A percentile compares a stretch with the other conserved stretches of the same genome.
Evolutionary conservation across 75 land plant species (phyloP).

Genomic region (Azolla pinnata): DNA sequence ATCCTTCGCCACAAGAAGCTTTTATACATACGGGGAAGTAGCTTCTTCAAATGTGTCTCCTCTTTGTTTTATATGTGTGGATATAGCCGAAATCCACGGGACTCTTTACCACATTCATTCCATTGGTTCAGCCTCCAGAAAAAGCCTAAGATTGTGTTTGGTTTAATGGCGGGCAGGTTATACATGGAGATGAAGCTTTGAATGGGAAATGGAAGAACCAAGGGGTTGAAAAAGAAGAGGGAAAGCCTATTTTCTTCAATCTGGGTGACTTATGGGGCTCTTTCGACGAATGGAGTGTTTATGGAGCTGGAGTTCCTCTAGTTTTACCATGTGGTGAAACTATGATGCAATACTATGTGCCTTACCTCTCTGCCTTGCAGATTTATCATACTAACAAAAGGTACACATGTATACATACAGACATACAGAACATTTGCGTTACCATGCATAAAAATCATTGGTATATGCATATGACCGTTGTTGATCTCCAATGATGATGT

Average conservation of each 20-base stretch:
- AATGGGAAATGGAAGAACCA: no score
- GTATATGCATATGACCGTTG: no score
- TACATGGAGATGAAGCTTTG: no score
- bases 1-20: no score
- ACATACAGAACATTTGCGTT: no score
- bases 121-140: background rate
- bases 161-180: background rate
- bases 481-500: no score
- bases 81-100: background rate
- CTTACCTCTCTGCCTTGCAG: conserved; percentile 41
- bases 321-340: conserved; percentile 25
- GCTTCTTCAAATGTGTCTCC: background rate
- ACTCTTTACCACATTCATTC: background rate
- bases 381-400: no score
- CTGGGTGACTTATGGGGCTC: conserved; percentile 68
- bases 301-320: conserved; percentile 41
- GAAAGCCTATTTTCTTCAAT: conserved; percentile 41
- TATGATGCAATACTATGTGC: conserved; percentile 41
- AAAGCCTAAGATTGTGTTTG: background rate
- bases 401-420: no score
- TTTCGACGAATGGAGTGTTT: conserved; percentile 76
- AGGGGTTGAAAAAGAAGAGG: no score
- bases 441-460: no score
- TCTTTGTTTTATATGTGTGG: background rate
- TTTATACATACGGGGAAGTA: no score